Percentiles rank a stretch among this genome's conserved stretches.
Conservation (phyloP, 1,139 yeast genomes). For the Suhomyces ambrosiae region DNA sequence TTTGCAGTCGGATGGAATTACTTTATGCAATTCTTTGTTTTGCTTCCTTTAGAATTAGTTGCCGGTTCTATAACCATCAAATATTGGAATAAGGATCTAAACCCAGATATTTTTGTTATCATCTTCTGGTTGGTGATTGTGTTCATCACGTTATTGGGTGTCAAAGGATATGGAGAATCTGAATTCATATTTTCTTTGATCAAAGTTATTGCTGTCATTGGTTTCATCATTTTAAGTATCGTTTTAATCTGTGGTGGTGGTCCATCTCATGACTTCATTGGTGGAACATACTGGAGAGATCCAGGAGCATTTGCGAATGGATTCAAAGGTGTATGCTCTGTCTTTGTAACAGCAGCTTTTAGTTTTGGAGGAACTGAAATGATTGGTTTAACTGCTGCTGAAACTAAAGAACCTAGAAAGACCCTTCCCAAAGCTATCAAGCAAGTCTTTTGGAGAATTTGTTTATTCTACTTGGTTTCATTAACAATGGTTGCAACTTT, state of each 20-base stretch:
- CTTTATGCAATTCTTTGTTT: conserved; percentile 34
- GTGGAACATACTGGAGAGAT: conserved; percentile 38
- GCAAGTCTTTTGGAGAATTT: conserved; percentile 73
- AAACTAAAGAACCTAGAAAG: conserved; percentile 45
- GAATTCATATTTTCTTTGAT: conserved; percentile 42
- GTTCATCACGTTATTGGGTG: conserved; percentile 42
- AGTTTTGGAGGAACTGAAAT: conserved; percentile 43
- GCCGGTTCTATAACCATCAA: conserved; percentile 45
- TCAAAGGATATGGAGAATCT: conserved; percentile 48
- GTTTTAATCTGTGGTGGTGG: conserved; percentile 47
- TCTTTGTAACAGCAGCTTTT: conserved; percentile 37
- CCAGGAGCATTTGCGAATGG: conserved; percentile 49
- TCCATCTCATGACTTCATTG: conserved; percentile 25
- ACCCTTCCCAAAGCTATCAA: conserved; percentile 74
- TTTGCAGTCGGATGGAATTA: conserved; percentile 50
- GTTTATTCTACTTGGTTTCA: conserved; percentile 56
- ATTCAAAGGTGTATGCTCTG: conserved; percentile 49
- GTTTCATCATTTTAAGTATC: conserved; percentile 44
- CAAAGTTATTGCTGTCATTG: conserved; percentile 43
- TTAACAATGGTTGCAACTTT: conserved; percentile 47
- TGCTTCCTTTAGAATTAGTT: conserved; percentile 31
- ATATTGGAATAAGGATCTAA: conserved; percentile 41
- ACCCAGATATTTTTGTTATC: conserved; percentile 43
- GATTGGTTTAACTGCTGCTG: conserved; percentile 51
- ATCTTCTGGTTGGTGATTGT: conserved; percentile 40